These are phyloP conservation scores for Leishmania tarentolae DNA, from an alignment of 208 protist genomes.

Conservation along the genomic window DNA sequence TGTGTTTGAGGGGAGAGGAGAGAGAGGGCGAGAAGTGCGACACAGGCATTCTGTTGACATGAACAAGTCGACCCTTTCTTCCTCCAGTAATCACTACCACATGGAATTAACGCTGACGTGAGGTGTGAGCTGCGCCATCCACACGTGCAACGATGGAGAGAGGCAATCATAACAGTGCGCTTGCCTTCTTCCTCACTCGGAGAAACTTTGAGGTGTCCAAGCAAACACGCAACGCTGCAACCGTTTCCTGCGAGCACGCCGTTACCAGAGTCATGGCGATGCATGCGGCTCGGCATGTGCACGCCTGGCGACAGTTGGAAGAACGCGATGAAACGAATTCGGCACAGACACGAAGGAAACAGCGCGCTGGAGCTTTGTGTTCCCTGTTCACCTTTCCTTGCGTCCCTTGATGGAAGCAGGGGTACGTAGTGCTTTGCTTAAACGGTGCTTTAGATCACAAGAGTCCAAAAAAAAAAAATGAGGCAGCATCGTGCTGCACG, in stretches of 20 bases:
- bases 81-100: not conserved
- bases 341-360: not conserved
- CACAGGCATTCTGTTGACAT: not conserved
- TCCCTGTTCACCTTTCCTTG: not conserved
- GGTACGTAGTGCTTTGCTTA: not conserved
- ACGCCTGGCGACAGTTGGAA: not conserved
- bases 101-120: not conserved
- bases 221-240: not conserved
- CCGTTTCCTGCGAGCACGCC: not conserved
- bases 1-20: not conserved
- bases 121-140: not conserved
- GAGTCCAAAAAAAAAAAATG: not conserved
- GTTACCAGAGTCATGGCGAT: not conserved
- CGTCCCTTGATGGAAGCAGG: not conserved
- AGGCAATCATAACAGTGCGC: not conserved
- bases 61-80: not conserved
- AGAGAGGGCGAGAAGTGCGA: not conserved
- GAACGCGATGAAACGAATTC: not conserved
- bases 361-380: not conserved
- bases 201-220: not conserved
- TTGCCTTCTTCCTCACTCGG: not conserved
- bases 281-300: not conserved
- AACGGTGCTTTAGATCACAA: not conserved
- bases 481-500: not conserved
- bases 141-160: not conserved